phyloP scores from a whole-genome alignment of 2,329 filamentous ascomycete species.

The Colletotrichum sp. region DNA sequence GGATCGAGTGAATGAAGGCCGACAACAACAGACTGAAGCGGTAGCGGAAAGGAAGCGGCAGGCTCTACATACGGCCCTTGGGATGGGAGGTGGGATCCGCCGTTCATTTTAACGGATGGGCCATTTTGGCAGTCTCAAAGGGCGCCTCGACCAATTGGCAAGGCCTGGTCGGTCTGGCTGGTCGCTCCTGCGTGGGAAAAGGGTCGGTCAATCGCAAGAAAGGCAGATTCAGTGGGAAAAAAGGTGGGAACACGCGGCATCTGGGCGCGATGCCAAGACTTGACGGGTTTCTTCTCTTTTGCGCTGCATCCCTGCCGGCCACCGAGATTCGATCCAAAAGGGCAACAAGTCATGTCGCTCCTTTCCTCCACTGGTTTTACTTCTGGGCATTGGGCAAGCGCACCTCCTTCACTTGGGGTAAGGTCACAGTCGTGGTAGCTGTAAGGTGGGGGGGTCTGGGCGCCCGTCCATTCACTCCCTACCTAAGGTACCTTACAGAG shows the following conservation, averaged over 20 bases:
- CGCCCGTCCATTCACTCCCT: neutral
- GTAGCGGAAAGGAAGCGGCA: neutral
- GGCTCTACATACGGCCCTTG: neutral
- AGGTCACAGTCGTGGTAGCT: neutral
- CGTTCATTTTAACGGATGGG: conserved; percentile 19
- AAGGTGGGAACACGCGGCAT: conserved; percentile 15
- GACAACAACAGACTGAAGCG: neutral
- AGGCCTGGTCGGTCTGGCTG: neutral
- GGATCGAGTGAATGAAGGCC: neutral
- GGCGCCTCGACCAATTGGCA: neutral
- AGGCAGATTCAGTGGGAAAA: neutral
- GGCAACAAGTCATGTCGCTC: conserved; percentile 2
- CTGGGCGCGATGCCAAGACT: conserved; percentile 15
- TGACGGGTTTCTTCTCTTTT: conserved; percentile 14
- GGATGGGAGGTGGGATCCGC: neutral
- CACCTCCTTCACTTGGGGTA: neutral
- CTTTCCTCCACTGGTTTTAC: neutral
- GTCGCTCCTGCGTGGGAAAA: neutral
- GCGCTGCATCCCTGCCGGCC: conserved; percentile 8
- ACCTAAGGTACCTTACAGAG: too few relatives aligned
- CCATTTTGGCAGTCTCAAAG: neutral
- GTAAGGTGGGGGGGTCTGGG: neutral
- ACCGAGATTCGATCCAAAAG: neutral
- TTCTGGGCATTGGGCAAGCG: neutral
- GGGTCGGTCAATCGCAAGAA: neutral